Evolutionary conservation across 2,329 filamentous ascomycete genomes (phyloP), one percentile per base, ranked within the genome.

Genomic region (Paecilomyces niveus): DNA sequence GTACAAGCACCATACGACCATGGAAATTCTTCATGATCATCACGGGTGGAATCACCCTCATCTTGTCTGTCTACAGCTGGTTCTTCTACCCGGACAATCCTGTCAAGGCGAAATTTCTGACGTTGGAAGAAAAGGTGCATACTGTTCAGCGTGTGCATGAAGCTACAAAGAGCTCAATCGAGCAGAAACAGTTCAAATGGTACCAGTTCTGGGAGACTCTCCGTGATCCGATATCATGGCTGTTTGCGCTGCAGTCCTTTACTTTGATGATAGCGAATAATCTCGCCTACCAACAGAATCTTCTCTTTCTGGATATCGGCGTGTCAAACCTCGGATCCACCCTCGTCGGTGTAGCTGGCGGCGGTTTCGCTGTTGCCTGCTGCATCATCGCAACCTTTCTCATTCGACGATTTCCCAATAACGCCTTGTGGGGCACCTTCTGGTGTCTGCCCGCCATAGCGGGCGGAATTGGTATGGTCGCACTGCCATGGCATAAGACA

Each of bases 1-100:
- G 63, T 39, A 63, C 70, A 5, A 68, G 61, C 13, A 7, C 32
- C 15, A 45, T 64, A 2, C 57, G 10, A 10, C 59, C 59, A 1
- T 75, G 75, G 74, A 76, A 77, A 59, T 60, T 76, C 0, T 72
- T 76, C 54, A 75, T 75, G 68, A 70, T 78, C 15, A 57, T 74
- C 33, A 76, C 72, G 0, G 75, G 75, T 1, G 68, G 68, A 0
- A 53, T 76, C 0, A 74, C 75, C 0, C 55, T 77, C 0, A 1
- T 76, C 1, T 63, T 77, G 3, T 59, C 64, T 6, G 31, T 62
- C 50, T 53, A 56, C 15, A 59, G 57, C 21, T 64, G 59, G 58
- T 63, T 64, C 51, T 59, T 55, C 22, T 64, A 64, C n/a, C 62
- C 62, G 3, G 58, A 53, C 15, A 64, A 64, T 31, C 62, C 62